Percentiles rank a stretch among this genome's conserved stretches.
phyloP scores from a whole-genome alignment of 2,329 filamentous ascomycete species.

The Neopestalotiopsis sp. region DNA sequence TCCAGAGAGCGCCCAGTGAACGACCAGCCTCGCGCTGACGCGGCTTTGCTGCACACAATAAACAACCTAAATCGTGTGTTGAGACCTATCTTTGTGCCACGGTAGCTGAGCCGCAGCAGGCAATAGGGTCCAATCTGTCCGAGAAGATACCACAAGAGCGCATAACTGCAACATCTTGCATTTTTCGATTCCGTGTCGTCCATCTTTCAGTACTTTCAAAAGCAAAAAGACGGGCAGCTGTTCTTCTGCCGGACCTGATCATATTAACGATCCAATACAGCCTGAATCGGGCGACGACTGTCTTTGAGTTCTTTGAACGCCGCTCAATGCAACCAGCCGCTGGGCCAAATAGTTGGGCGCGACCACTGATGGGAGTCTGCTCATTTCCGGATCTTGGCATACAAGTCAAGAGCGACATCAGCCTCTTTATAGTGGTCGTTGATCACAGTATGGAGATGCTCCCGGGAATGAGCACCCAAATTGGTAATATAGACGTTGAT shows the following conservation, averaged over 20 bases:
- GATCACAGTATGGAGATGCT: slow-evolving; percentile 75
- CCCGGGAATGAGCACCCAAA: slow-evolving; percentile 59
- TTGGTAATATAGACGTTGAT: slow-evolving; percentile 89
- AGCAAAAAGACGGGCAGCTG: background rate
- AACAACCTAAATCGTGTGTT: background rate
- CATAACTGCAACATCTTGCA: background rate
- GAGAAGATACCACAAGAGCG: background rate
- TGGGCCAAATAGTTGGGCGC: background rate
- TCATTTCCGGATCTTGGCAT: slow-evolving; percentile 42
- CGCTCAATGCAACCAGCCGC: background rate
- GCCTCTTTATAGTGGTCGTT: slow-evolving; percentile 78
- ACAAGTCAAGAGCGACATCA: slow-evolving; percentile 68
- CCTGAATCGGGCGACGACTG: background rate
- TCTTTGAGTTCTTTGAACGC: background rate
- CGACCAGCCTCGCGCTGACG: slow-evolving; percentile 8
- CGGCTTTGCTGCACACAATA: slow-evolving; percentile 1
- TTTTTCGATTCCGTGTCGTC: background rate
- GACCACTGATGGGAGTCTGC: slow-evolving; percentile 3
- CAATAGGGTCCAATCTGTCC: background rate
- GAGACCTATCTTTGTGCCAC: background rate
- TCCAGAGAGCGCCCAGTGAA: background rate
- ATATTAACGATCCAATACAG: background rate
- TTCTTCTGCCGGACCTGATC: background rate
- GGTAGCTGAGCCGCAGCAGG: background rate
- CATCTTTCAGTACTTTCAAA: background rate